A percentile compares a stretch with the other conserved stretches of the same genome.
Conservation (phyloP, 257 asterid species). For the Salvia rosmarinus region DNA sequence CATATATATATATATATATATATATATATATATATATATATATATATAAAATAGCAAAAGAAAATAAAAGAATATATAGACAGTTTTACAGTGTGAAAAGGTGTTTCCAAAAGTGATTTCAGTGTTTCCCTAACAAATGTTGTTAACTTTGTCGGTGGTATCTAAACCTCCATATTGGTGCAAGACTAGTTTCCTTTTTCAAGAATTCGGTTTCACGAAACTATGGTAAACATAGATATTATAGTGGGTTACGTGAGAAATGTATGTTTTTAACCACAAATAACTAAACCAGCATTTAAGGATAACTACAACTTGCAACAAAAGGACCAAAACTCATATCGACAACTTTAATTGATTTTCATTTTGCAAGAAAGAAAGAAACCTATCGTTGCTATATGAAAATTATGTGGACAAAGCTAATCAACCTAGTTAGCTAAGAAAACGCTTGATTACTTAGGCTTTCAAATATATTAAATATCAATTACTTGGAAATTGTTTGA, state of each 20-base stretch:
- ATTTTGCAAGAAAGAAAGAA: background rate
- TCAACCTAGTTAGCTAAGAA: no score
- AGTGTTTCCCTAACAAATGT: slow-evolving; percentile 21
- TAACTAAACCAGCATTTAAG: slow-evolving; percentile 27
- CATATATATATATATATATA: no score
- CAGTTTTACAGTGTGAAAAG: no score
- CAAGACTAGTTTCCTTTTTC: slow-evolving; percentile 18
- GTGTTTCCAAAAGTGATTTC: background rate
- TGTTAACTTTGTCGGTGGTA: slow-evolving; percentile 32
- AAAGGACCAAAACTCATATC: background rate
- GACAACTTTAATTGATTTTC: background rate
- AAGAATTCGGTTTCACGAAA: slow-evolving; percentile 7
- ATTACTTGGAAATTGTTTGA: no score
- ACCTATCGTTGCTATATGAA: no score
- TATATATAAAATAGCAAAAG: no score
- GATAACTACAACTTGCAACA: slow-evolving; percentile 26
- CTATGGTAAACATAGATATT: slow-evolving; percentile 17
- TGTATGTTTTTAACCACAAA: slow-evolving; percentile 19
- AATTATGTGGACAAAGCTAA: no score
- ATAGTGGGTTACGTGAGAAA: background rate
- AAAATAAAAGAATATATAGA: no score
- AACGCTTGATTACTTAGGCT: no score
- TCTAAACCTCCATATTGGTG: slow-evolving; percentile 17
- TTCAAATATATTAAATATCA: no score
- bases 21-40: no score